Evolutionary conservation across 371 early-diverging fungal genomes (phyloP).

Genomic region (Actinomortierella ambigua): DNA sequence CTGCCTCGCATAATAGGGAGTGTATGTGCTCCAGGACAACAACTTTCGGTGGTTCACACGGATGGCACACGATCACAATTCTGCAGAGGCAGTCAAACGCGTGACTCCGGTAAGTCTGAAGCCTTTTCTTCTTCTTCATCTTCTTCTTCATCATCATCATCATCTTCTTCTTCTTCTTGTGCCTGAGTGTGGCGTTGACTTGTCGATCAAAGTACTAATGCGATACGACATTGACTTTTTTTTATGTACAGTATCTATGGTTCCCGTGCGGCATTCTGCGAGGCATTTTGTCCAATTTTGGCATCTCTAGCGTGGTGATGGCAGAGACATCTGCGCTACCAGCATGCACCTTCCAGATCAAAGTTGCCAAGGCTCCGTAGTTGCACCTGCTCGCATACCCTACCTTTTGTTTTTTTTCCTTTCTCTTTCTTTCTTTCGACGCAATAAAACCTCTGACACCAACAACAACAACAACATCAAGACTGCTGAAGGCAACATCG

Average conservation of each 20-base stretch:
- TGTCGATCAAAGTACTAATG: too few species aligned
- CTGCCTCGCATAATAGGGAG: slow-evolving; percentile 67
- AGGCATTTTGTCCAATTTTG: slow-evolving; percentile 89
- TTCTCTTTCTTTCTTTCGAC: too few species aligned
- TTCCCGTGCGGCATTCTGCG: slow-evolving; percentile 96
- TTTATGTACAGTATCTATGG: slow-evolving; percentile 75
- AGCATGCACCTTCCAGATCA: slow-evolving; percentile 87
- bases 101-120: slow-evolving; percentile 72
- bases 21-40: slow-evolving; percentile 97
- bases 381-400: too few species aligned
- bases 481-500: too few species aligned
- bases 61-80: slow-evolving; percentile 82
- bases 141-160: background rate
- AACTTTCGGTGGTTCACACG: slow-evolving; percentile 92
- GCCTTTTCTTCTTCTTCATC: background rate
- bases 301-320: slow-evolving; percentile 84
- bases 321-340: slow-evolving; percentile 89
- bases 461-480: too few species aligned
- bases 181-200: background rate
- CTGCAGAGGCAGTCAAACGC: slow-evolving; percentile 76
- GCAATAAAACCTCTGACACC: too few species aligned
- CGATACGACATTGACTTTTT: background rate
- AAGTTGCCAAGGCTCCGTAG: slow-evolving; percentile 60
- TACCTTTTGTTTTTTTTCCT: too few species aligned
- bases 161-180: background rate